Base-by-base conservation (phyloP, 768 basidiomycete genomes). In the Melanogaster broomeanus region DNA sequence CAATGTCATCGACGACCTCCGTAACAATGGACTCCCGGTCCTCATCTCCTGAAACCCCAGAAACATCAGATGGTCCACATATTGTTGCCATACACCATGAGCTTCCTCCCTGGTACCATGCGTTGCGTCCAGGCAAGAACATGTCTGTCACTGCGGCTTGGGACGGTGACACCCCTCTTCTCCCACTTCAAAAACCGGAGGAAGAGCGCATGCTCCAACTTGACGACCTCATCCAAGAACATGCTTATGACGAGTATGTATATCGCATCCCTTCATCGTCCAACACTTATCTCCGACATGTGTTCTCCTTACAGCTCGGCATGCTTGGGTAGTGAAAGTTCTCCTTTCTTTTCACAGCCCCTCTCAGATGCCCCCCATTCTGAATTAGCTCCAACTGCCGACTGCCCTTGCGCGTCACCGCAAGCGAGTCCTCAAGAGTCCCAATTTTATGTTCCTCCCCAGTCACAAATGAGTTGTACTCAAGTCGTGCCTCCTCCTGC, bases 201-300 rank as follows among this genome's bases (percentile, higher is more conserved):
- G 74, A 77, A 42, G 74, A 78, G 21, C 70, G 71, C 45, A 87
- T 87, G 71, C 80, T 90, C 55, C 74, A 78, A 37, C 71, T 91
- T 37, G 84, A 88, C 60, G 89, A 91, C 62, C 72, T 90, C 42
- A 79, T 90, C 48, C 84, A 88, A 61, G 81, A 83, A 54, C 79
- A 85, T 60, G 85, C 82, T 28, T 90, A 87, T 66, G 86, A 88
- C 56, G 87, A 89, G 88, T 90, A 64, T 55, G 85, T 40, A 34
- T 72, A 45, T 38, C 22, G 34, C 48, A 37, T 51, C 53, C 55
- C 46, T 47, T 50, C 25, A 57, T 42, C 22, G 40, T n/a, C 8
- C 33, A 16, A 13, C 19, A 13, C 40, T 54, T 38, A 49, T 28
- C 18, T 42, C 41, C 46, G 38, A 53, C 49, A 34, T 19, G 15